Base-by-base conservation (phyloP, 169 alveolate species). In the Babesia gibsoni region DNA sequence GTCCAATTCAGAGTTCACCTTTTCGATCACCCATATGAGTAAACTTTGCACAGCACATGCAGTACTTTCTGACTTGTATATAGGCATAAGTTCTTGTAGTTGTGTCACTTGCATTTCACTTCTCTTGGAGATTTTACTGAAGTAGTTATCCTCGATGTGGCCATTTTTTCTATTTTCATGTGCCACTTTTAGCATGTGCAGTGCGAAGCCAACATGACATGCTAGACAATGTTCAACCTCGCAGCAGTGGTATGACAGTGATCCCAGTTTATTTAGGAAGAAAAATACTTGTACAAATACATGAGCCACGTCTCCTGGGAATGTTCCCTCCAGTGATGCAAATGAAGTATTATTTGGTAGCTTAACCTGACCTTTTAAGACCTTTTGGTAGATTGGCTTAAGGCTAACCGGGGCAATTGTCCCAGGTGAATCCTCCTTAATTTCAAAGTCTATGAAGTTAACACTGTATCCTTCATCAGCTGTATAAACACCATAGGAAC, bases 181-280 rank as follows among this genome's bases (percentile, higher is more conserved):
- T 29, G 57, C 63, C 22, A 69, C 73, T 9, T 59, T 52, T 4
- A 79, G 56, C 61, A 42, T 59, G 46, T 68, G 75, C 29, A 79
- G 23, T 32, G 79, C 88, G 30, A 69, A 79, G 5, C 83, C 88
- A 18, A 79, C 33, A 33, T 68, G 77, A 70, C 88, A 79, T 5
- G 88, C 53, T 23, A 79, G 32, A 54, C 88, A 79, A 57, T 79
- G 56, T 23, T 42, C 70, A 5, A 69, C 63, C 23, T 68, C 83
- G 39, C 88, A 79, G 39, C 58, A 8, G 64, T 79, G 88, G 50
- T 61, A 59, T 57, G 56, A 27, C 10, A 79, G 23, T 23, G 82
- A 68, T 25, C 49, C 35, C 52, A 79, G 56, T 64, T 46, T 65
- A 12, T 63, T 64, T 25, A 67, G 70, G 63, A 79, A 79, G 63